Percentiles rank a stretch among this genome's conserved stretches.
Conservation (phyloP, 2,329 filamentous ascomycete genomes). For the Cephalotrichum gorgonifer region DNA sequence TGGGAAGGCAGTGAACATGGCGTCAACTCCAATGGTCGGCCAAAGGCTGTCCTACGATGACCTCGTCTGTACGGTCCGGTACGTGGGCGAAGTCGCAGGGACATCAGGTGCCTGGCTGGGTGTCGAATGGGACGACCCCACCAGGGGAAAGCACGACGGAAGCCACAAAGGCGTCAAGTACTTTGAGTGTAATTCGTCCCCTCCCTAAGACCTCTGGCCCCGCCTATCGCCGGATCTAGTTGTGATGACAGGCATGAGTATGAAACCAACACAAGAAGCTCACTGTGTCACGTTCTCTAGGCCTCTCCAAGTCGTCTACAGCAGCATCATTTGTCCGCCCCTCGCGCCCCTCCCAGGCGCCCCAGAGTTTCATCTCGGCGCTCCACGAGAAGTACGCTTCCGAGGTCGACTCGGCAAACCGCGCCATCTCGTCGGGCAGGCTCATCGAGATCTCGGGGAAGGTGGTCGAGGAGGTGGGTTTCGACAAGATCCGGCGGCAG, state of each 20-base stretch:
- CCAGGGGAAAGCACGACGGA: conserved; percentile 83
- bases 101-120: conserved; percentile 79
- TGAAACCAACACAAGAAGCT: background rate
- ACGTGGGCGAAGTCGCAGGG: conserved; percentile 64
- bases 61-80: conserved; percentile 74
- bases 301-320: conserved; percentile 52
- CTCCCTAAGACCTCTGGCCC: background rate
- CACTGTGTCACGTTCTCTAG: conserved; percentile 19
- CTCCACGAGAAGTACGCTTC: conserved; percentile 76
- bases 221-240: background rate
- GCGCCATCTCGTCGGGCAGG: conserved; percentile 12
- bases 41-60: conserved; percentile 73
- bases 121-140: conserved; percentile 90
- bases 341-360: conserved; percentile 55
- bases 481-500: conserved; percentile 79
- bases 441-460: conserved; percentile 67
- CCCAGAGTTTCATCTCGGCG: conserved; percentile 68
- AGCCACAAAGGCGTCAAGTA: conserved; percentile 69
- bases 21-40: conserved; percentile 34
- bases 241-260: no score
- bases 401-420: conserved; percentile 23
- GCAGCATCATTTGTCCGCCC: conserved; percentile 83
- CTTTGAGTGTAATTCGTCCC: conserved; percentile 57
- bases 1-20: background rate
- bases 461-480: conserved; percentile 85